Evolutionary conservation across 805 yeast species (phyloP).

Genomic region (Candida sphagnicola): DNA sequence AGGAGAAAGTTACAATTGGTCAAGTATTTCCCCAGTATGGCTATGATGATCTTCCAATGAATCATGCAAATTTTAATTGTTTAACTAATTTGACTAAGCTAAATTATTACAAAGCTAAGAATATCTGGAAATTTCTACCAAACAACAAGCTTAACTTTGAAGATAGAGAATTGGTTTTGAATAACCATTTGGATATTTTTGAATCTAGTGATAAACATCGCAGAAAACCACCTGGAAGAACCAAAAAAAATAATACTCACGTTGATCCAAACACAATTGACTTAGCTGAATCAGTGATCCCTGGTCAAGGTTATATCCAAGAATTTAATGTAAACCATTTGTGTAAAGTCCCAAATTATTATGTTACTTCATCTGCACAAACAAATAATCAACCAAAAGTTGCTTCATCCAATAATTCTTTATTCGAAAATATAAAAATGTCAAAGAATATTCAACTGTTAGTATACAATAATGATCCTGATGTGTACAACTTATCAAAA

Average conservation of each 20-base stretch:
- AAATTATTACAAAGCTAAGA: constrained; percentile 28
- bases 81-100: constrained; percentile 31
- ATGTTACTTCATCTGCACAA: constrained; percentile 27
- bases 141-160: constrained; percentile 24
- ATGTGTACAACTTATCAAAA: constrained; percentile 29
- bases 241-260: constrained; percentile 25
- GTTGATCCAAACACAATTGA: constrained; percentile 40
- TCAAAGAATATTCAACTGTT: constrained; percentile 34
- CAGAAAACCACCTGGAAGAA: constrained; percentile 25
- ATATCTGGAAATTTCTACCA: constrained; percentile 17
- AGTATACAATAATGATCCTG: constrained; percentile 32
- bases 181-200: constrained; percentile 21
- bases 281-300: constrained; percentile 34
- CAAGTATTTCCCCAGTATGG: constrained; percentile 43
- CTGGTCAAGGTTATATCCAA: constrained; percentile 42
- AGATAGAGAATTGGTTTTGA: constrained; percentile 34
- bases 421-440: constrained; percentile 22
- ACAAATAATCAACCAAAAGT: constrained; percentile 12
- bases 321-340: constrained; percentile 37
- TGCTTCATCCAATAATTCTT: constrained; percentile 10
- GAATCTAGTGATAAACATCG: constrained; percentile 7
- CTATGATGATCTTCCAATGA: constrained; percentile 23
- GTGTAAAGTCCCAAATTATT: constrained; percentile 42
- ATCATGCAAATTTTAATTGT: constrained; percentile 32
- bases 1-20: constrained; percentile 28